Percentiles rank a stretch among this genome's conserved stretches.
Evolutionary conservation across 257 asterid genomes (phyloP).

Genomic region (Lavandula angustifolia): DNA sequence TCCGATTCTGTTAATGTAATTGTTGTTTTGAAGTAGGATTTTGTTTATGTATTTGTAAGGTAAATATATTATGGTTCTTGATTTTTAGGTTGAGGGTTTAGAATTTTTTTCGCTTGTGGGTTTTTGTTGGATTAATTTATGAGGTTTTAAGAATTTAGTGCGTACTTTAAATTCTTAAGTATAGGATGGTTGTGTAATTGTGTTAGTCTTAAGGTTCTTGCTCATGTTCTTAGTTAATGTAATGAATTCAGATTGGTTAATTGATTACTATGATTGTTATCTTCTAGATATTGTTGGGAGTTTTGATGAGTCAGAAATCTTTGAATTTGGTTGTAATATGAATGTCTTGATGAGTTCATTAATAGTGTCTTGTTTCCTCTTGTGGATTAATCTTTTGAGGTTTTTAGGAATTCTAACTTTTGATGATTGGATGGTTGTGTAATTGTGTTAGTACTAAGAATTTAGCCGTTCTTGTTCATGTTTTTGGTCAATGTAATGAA

Average conservation of each 20-base stretch:
- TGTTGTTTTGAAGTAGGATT: not conserved
- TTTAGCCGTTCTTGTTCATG: slow-evolving; percentile 7
- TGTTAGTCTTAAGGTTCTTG: slow-evolving; percentile 6
- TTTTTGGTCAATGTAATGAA: slow-evolving; percentile 16
- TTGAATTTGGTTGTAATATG: not conserved
- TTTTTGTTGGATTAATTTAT: slow-evolving; percentile 28
- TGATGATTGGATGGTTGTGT: slow-evolving; percentile 26
- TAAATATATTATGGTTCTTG: not conserved
- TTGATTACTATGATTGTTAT: not conserved
- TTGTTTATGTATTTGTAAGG: not conserved
- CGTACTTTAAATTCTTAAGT: slow-evolving; percentile 20
- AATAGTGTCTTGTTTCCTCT: not conserved
- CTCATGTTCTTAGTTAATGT: slow-evolving; percentile 15
- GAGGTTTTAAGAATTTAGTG: not conserved
- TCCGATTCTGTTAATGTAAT: slow-evolving; percentile 10
- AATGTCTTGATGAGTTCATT: not conserved
- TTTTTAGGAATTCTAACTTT: slow-evolving; percentile 18
- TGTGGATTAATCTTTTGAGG: slow-evolving; percentile 26
- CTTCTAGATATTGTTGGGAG: slow-evolving; percentile 10
- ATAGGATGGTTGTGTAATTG: slow-evolving; percentile 24
- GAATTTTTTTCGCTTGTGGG: slow-evolving; percentile 12
- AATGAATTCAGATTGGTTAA: slow-evolving; percentile 10
- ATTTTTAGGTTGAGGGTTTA: slow-evolving; percentile 23
- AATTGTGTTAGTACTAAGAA: slow-evolving; percentile 13
- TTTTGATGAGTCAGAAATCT: slow-evolving; percentile 4